Base-by-base conservation (phyloP, 331 rosid genomes). In the Stylosanthes scabra region DNA sequence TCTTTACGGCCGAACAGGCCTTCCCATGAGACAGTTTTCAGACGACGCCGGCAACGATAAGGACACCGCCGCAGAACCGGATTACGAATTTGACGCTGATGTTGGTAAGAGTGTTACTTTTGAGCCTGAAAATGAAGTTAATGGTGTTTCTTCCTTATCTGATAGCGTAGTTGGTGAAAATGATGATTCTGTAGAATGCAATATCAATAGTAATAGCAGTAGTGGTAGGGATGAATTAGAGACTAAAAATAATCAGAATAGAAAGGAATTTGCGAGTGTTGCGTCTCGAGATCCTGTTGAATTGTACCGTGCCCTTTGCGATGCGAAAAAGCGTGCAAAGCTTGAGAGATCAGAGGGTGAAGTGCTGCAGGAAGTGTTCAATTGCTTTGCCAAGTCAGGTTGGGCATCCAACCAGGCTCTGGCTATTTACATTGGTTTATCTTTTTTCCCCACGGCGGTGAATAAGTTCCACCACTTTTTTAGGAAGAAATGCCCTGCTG, bases 401-500 rank as follows among this genome's bases (percentile, higher is more conserved):
- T 93, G 97, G 98, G 97, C 96, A 2, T 71, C 93, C 13, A 85
- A 89, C 78, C 98, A 93, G 80, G 92, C 96, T 70, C 96, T 93
- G 56, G 98, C 92, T 40, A 89, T 93, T 71, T 93, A 93, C 72
- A 88, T 93, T 66, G 97, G 98, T 65, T 72, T 82, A 81, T 92
- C 97, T 4, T 93, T 93, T 84, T 93, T 87, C 55, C 98, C 97
- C 8, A 89, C 89, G 6, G 97, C 96, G 5, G 94, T 69, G 20
- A 81, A 71, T 8, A 91, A 88, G 79, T 93, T 89, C 54, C 81
- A 45, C 12, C 37, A n/a, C 12, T 91, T 91, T 81, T 81, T 89
- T 66, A 75, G 47, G 81, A 79, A 66, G 76, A 89, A 83, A 45
- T 85, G 92, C 42, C 60, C 92, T 12, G 70, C 78, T 20, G 86